Conservation (phyloP, 495 filamentous ascomycete species). For the Hypoxylon rickii region DNA sequence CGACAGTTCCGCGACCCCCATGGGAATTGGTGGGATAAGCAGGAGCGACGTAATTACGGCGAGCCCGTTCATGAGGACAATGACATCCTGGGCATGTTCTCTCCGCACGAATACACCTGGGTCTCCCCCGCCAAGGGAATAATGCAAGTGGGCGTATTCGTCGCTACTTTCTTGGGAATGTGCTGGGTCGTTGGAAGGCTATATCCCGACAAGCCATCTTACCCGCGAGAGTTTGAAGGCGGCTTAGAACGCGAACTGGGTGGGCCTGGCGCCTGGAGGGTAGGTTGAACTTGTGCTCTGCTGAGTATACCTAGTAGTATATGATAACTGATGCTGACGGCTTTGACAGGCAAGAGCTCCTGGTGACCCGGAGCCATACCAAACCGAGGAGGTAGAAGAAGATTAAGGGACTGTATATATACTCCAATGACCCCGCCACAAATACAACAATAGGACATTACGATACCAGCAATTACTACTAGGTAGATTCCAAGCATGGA, state of each 20-base stretch:
- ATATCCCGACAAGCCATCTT: slow-evolving; percentile 86
- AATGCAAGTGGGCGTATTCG: slow-evolving; percentile 74
- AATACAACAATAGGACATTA: not conserved
- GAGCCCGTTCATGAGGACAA: slow-evolving; percentile 97
- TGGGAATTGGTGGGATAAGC: slow-evolving; percentile 95
- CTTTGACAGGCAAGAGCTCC: slow-evolving; percentile 45
- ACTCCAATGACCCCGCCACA: not conserved
- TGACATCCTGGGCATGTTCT: slow-evolving; percentile 91
- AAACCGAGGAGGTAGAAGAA: slow-evolving; percentile 27
- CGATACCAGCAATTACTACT: not conserved
- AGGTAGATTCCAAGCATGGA: too few species aligned
- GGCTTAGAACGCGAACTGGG: slow-evolving; percentile 88
- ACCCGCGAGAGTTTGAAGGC: slow-evolving; percentile 77
- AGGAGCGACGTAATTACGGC: slow-evolving; percentile 93
- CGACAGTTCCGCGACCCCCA: slow-evolving; percentile 90
- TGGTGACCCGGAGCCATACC: slow-evolving; percentile 51
- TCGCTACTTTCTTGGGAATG: slow-evolving; percentile 70
- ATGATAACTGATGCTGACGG: slow-evolving; percentile 2
- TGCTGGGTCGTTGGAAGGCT: slow-evolving; percentile 68
- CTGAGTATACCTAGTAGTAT: too few species aligned
- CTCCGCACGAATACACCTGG: slow-evolving; percentile 87
- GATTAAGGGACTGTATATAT: slow-evolving; percentile 23
- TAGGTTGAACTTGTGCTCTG: slow-evolving; percentile 47
- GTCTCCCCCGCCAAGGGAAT: slow-evolving; percentile 71
- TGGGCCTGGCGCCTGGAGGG: slow-evolving; percentile 59